Base-by-base conservation (phyloP, 371 early-diverging fungal genomes). In the Saksenaea vasiformis region DNA sequence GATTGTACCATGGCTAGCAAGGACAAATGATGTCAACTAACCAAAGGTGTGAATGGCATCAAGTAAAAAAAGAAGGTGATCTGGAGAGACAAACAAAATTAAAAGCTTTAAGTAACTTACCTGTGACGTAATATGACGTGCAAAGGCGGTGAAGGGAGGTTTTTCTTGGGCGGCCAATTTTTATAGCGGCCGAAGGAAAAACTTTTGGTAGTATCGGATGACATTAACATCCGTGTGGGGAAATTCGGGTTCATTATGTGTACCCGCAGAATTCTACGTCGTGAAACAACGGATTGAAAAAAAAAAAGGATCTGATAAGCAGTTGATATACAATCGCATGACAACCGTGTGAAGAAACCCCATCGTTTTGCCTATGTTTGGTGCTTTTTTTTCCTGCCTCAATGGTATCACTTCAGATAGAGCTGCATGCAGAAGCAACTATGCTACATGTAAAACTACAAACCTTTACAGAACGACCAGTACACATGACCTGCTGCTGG, bases 81-180 rank as follows among this genome's bases (percentile, higher is more conserved):
- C 19, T 47, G 5, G 0, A 13, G 22, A 22, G 22, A 47, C 51
- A 9, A 47, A 47, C 10, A 5, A 22, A 47, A 47, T 22, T n/a
- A 47, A 47, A 47, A 19, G 22, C 8, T 5, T 22, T 2, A n/a
- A 22, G 27, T n/a, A n/a, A n/a, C n/a, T 47, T 19, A 22, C 22
- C 22, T 22, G 51, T 47, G 51, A 47, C 51, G 51, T 47, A 47
- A 47, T 47, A 47, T 47, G 51, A 47, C 51, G 51, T 39, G 39
- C 39, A 11, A 10, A 10, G 39, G n/a, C n/a, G n/a, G n/a, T n/a
- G n/a, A n/a, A n/a, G n/a, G n/a, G n/a, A n/a, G n/a, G n/a, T n/a
- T n/a, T n/a, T n/a, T n/a, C n/a, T n/a, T n/a, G n/a, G n/a, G n/a
- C n/a, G n/a, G n/a, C n/a, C n/a, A n/a, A n/a, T n/a, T n/a, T n/a